Evolutionary conservation across 495 filamentous ascomycete genomes (phyloP).

Genomic region (Xylaria grammica): DNA sequence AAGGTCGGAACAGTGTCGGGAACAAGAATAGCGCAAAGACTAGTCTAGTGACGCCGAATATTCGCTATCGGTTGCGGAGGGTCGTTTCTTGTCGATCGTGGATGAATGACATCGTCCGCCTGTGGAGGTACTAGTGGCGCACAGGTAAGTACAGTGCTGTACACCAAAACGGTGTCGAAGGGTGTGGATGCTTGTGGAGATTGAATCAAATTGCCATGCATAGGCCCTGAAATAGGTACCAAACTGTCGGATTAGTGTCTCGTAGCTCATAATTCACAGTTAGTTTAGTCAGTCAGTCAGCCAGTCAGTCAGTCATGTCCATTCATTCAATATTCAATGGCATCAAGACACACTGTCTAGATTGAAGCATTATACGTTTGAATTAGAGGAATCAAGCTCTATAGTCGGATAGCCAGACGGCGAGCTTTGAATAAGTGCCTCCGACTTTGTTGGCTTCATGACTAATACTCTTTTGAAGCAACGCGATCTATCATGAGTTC

Average conservation of each 20-base stretch:
- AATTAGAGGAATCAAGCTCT: conserved; percentile 16
- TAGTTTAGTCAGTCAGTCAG: too few species aligned
- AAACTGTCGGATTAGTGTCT: conserved; percentile 15
- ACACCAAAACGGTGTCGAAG: too few species aligned
- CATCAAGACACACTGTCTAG: neutral
- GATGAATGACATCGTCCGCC: neutral
- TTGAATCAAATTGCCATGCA: too few species aligned
- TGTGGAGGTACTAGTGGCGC: too few species aligned
- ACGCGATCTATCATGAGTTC: conserved; percentile 1
- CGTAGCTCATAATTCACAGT: too few species aligned
- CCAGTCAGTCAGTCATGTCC: too few species aligned
- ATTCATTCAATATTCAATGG: neutral
- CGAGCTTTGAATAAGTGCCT: neutral
- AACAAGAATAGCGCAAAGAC: neutral
- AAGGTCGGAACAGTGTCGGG: neutral
- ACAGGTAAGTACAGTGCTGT: too few species aligned
- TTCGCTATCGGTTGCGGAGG: too few species aligned
- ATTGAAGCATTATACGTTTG: neutral
- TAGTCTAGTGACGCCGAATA: too few species aligned
- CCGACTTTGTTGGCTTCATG: neutral
- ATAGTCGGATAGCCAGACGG: neutral
- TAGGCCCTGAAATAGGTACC: too few species aligned
- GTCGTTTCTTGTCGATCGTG: neutral
- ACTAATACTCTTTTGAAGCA: neutral
- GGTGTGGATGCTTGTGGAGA: too few species aligned